Conservation (phyloP, 345 rosid genomes). For the Stellera chamaejasme region DNA sequence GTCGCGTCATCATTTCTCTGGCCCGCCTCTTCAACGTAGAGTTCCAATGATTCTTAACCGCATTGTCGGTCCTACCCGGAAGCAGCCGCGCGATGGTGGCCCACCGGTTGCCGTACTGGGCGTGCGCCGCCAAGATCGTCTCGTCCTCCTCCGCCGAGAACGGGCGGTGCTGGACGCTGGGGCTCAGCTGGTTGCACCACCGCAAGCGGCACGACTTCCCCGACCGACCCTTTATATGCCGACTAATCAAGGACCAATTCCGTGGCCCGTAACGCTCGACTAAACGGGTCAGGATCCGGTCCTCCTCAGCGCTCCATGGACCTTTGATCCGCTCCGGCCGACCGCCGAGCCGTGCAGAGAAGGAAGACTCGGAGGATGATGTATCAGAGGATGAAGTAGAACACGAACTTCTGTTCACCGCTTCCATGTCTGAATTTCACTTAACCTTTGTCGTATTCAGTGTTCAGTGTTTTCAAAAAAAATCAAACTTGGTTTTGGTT, state of each 20-base stretch:
- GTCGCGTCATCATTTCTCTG: constrained; percentile 13
- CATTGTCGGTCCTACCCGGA: constrained; percentile 56
- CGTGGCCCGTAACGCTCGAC: constrained; percentile 47
- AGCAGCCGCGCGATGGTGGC: constrained; percentile 55
- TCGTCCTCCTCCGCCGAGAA: constrained; percentile 46
- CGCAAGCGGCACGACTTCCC: constrained; percentile 55
- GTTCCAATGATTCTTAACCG: constrained; percentile 63
- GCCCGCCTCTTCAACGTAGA: constrained; percentile 48
- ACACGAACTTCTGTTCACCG: constrained; percentile 26
- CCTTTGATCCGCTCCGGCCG: constrained; percentile 44
- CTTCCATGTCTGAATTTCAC: constrained; percentile 18
- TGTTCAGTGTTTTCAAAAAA: not conserved
- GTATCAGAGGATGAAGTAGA: constrained; percentile 40
- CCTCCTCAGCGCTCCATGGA: constrained; percentile 74
- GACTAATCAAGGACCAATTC: constrained; percentile 53
- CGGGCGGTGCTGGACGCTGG: constrained; percentile 47
- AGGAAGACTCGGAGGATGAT: constrained; percentile 41
- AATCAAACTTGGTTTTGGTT: not conserved
- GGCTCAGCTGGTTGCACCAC: constrained; percentile 56
- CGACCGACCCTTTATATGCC: constrained; percentile 41
- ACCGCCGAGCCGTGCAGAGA: constrained; percentile 14
- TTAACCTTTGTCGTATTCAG: not conserved
- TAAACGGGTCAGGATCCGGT: constrained; percentile 42
- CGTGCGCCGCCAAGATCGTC: constrained; percentile 51
- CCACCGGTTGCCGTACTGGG: constrained; percentile 50